A percentile compares a stretch with the other conserved stretches of the same genome.
phyloP scores from a whole-genome alignment of 106 monocot species.

The Apostasia ramifera region DNA sequence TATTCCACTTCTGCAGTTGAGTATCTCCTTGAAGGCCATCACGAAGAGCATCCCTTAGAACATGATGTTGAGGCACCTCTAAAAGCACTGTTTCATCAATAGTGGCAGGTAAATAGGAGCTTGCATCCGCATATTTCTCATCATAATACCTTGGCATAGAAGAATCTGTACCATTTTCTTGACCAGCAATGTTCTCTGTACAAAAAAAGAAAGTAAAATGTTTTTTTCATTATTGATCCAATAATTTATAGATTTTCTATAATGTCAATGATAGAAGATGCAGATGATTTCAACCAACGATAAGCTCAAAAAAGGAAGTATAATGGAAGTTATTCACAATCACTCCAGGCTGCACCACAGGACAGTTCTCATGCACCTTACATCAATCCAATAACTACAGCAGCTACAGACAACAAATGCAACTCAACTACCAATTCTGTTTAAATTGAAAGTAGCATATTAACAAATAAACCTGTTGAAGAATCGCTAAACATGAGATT shows the following conservation, averaged over 20 bases:
- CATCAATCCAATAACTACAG: not conserved
- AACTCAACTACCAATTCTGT: not conserved
- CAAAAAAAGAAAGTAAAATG: constrained; percentile 2
- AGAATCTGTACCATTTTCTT: constrained; percentile 24
- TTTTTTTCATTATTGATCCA: not conserved
- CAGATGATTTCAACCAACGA: too few relatives aligned
- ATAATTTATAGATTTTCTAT: too few relatives aligned
- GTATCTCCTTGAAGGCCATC: constrained; percentile 16
- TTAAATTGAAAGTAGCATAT: not conserved
- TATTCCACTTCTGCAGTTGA: constrained; percentile 14
- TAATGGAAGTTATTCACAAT: too few relatives aligned
- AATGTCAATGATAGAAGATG: too few relatives aligned
- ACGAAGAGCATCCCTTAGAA: constrained; percentile 17
- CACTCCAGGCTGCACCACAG: too few relatives aligned
- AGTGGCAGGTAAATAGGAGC: constrained; percentile 17
- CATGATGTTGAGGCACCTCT: constrained; percentile 9
- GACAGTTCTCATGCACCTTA: not conserved
- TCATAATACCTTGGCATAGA: constrained; percentile 20
- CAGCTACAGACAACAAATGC: not conserved
- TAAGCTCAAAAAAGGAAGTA: too few relatives aligned
- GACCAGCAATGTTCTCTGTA: constrained; percentile 22
- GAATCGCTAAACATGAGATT: constrained; percentile 62
- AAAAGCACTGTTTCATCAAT: constrained; percentile 18
- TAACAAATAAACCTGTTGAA: constrained; percentile 30
- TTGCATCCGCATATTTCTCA: constrained; percentile 24